A percentile compares a stretch with the other conserved stretches of the same genome.
phyloP scores from a whole-genome alignment of 306 rosid genomes.

The Cucurbita ficifolia region DNA sequence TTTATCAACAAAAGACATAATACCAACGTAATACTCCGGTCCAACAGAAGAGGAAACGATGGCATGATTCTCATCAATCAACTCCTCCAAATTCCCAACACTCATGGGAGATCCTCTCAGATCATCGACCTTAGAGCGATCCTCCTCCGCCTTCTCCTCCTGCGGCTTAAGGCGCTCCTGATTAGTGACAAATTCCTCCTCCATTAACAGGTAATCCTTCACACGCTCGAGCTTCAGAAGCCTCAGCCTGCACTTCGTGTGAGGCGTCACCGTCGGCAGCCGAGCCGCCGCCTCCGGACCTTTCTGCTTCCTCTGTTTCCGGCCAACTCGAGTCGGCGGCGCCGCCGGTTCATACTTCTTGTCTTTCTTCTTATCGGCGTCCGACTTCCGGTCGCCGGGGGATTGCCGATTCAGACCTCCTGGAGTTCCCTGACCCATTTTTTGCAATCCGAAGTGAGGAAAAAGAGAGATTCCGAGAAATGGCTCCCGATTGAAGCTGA shows the following conservation, averaged over 20 bases:
- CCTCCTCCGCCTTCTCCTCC: constrained; percentile 98
- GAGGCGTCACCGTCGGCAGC: constrained; percentile 68
- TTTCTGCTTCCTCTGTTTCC: constrained; percentile 83
- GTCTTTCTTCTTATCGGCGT: constrained; percentile 72
- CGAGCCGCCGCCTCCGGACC: constrained; percentile 91
- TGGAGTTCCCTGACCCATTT: constrained; percentile 93
- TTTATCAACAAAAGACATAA: constrained; percentile 85
- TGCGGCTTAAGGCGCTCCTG: constrained; percentile 93
- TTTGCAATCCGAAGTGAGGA: not conserved
- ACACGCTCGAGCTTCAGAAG: constrained; percentile 74
- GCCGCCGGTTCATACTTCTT: constrained; percentile 93
- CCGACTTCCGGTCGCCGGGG: constrained; percentile 65
- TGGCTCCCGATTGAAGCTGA: not conserved
- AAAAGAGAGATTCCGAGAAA: not conserved
- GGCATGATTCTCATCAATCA: constrained; percentile 92
- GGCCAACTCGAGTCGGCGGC: constrained; percentile 79
- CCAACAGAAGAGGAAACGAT: constrained; percentile 96
- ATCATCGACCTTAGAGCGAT: constrained; percentile 93
- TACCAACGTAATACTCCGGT: constrained; percentile 89
- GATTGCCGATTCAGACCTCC: constrained; percentile 80
- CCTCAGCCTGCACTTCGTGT: constrained; percentile 74
- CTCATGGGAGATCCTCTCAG: constrained; percentile 97
- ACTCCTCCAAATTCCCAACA: constrained; percentile 84
- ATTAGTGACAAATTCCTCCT: constrained; percentile 87
- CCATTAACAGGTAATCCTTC: constrained; percentile 85